phyloP scores from a whole-genome alignment of 768 basidiomycete species.

The Mrakia gelida region DNA sequence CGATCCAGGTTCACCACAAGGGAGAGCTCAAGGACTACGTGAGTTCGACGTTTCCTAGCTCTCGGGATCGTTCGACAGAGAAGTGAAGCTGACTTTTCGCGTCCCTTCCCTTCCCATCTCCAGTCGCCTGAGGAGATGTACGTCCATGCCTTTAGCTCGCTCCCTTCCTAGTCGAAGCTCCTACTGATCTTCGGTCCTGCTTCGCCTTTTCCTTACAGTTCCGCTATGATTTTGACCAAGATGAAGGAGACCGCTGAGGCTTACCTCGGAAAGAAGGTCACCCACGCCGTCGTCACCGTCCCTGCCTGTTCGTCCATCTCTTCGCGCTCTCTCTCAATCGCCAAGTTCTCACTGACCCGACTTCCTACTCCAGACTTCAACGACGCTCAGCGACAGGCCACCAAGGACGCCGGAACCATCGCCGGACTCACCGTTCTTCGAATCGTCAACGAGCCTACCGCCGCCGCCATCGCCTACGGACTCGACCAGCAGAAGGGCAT shows the following conservation, averaged over 20 bases:
- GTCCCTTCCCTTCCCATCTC: not conserved
- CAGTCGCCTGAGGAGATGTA: conserved; percentile 84
- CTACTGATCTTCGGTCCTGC: not conserved
- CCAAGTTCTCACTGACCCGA: not conserved
- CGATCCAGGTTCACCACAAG: conserved; percentile 71
- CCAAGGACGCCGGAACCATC: conserved; percentile 95
- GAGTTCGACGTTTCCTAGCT: conserved; percentile 42
- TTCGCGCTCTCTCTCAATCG: not conserved
- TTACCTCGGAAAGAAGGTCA: conserved; percentile 91
- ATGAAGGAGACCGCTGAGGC: conserved; percentile 99
- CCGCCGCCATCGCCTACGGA: conserved; percentile 96
- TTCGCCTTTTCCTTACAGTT: conserved; percentile 38
- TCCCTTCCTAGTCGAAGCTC: too few relatives aligned
- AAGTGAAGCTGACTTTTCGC: not conserved
- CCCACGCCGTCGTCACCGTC: conserved; percentile 96
- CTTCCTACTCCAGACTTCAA: conserved; percentile 68
- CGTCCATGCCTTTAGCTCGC: not conserved
- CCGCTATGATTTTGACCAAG: conserved; percentile 90
- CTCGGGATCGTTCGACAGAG: not conserved
- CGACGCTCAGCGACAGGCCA: conserved; percentile 97
- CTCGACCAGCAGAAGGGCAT: conserved; percentile 92
- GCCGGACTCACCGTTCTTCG: conserved; percentile 91
- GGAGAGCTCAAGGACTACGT: conserved; percentile 78
- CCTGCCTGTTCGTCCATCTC: conserved; percentile 69
- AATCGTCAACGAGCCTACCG: conserved; percentile 97